phyloP scores from a whole-genome alignment of 768 basidiomycete species.

The Scleroderma bovista region DNA sequence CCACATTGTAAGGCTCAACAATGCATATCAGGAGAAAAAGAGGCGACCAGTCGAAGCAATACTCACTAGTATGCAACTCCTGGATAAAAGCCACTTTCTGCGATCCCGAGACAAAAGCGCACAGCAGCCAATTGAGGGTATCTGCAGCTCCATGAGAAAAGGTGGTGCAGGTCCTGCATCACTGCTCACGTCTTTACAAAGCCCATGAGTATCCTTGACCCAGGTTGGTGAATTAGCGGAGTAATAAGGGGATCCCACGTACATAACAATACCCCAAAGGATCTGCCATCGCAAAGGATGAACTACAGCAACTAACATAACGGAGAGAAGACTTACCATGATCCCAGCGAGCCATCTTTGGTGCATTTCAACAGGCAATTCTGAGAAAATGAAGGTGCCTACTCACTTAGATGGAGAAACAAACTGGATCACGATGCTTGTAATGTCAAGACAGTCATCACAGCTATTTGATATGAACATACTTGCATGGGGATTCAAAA shows the following conservation, averaged over 20 bases:
- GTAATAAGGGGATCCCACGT: constrained; percentile 8
- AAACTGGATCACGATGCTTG: constrained; percentile 44
- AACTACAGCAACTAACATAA: background rate
- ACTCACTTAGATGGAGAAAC: constrained; percentile 57
- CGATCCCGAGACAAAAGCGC: constrained; percentile 54
- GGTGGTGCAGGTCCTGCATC: background rate
- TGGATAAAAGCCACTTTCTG: constrained; percentile 69
- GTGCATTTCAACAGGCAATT: background rate
- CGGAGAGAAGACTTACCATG: constrained; percentile 35
- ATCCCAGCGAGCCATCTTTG: constrained; percentile 61
- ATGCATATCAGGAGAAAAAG: background rate
- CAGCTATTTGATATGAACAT: background rate
- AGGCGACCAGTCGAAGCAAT: background rate
- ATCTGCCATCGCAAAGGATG: constrained; percentile 31
- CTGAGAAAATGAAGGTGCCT: background rate
- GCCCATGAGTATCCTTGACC: constrained; percentile 54
- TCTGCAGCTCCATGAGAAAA: constrained; percentile 26
- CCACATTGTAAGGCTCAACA: constrained; percentile 54
- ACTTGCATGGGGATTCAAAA: background rate
- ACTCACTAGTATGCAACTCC: constrained; percentile 69
- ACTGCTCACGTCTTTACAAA: constrained; percentile 53
- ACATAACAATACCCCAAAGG: constrained; percentile 63
- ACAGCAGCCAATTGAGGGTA: constrained; percentile 57
- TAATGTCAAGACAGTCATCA: background rate
- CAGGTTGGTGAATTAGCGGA: background rate